Base-by-base conservation (phyloP, 352 stramenopile species). In the Globisporangium splendens region DNA sequence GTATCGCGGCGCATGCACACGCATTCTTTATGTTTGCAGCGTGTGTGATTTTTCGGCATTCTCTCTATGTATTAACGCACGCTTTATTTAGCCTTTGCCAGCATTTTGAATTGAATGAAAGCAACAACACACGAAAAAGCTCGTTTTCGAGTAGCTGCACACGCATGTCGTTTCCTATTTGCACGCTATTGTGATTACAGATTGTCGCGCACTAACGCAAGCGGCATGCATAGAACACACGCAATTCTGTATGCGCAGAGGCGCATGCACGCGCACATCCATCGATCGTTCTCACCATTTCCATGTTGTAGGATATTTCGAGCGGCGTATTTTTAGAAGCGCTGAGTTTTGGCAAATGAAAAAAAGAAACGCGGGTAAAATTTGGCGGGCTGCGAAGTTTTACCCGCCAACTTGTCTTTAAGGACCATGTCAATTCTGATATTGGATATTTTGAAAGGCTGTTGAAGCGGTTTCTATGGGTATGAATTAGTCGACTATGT, bases 361-460 rank as follows among this genome's bases (percentile, higher is more conserved):
- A 44, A 44, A n/a, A 70, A 77, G 74, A 77, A 74, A 72, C 68
- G 72, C 72, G 69, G 68, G 71, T 79, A 79, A 79, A 79, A 73
- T 66, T 61, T 28, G 35, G 59, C 59, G 21, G 20, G n/a, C 22
- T 54, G 39, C 54, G 63, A 62, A 59, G 18, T 66, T 73, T 75
- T 75, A 79, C 70, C 70, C 70, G 64, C 64, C 48, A 68, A 69
- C 59, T 66, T 54, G 55, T 46, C 0, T 61, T 59, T 73, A 66
- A 3, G 43, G 43, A 22, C 24, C 42, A 47, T 24, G 2, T 7
- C 4, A 2, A 50, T 51, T 35, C 28, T 35, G 28, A 35, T 60
- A 55, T 12, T 15, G 17, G 56, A 15, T 17, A 1, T 42, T 28
- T 28, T 21, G 18, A 11, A 35, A 20, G 1, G 8, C 14, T 15